phyloP scores from a whole-genome alignment of 208 protist species.

The Acanthamoeba sp. region DNA sequence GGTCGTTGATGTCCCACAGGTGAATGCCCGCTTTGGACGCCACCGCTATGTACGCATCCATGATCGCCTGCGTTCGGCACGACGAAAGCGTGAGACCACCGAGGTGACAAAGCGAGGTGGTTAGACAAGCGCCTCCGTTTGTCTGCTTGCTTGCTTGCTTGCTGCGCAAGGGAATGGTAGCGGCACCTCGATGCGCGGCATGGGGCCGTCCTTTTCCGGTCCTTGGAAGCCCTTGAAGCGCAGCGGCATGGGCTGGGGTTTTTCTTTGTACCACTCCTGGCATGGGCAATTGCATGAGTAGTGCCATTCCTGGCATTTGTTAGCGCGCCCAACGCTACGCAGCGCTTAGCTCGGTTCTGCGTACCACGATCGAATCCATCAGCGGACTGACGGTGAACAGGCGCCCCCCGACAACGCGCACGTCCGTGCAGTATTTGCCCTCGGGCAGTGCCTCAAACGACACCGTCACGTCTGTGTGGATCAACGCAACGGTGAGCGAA shows the following conservation, averaged over 20 bases:
- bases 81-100: background rate
- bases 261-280: background rate
- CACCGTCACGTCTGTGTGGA: background rate
- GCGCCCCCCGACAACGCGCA: background rate
- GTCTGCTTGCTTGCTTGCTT: too few species aligned
- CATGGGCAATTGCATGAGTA: too few species aligned
- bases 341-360: too few species aligned
- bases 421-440: background rate
- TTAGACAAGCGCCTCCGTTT: too few species aligned
- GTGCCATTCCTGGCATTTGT: too few species aligned
- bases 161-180: too few species aligned
- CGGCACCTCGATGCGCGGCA: slow-evolving; percentile 10
- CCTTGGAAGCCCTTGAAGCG: background rate
- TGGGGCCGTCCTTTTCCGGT: background rate
- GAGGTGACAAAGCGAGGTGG: too few species aligned
- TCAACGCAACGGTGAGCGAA: too few species aligned
- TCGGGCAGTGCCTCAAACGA: background rate
- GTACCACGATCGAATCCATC: background rate
- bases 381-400: background rate
- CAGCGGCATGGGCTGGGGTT: background rate
- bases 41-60: background rate
- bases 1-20: background rate
- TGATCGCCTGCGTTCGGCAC: background rate
- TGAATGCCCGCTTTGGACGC: background rate
- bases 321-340: background rate